Evolutionary conservation across 176 grass and related monocot species (phyloP).

Genomic region (Poa pratensis): DNA sequence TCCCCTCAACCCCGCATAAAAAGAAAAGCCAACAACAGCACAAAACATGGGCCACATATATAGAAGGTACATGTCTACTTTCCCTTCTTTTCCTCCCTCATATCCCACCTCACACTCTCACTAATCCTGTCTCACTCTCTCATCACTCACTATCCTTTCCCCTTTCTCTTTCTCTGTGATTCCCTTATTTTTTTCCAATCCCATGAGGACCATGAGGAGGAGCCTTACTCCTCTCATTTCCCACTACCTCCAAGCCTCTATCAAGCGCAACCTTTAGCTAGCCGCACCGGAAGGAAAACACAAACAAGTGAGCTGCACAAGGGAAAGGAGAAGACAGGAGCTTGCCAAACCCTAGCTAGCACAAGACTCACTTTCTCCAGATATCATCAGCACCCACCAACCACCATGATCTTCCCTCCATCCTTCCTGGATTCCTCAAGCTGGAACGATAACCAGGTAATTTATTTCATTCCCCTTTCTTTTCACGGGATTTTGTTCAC

Average conservation of each 20-base stretch:
- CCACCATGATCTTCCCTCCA: conserved; percentile 79
- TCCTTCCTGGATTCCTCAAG: conserved; percentile 79
- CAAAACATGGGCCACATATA: conserved; percentile 43
- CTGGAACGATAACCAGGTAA: conserved; percentile 87
- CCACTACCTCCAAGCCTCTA: conserved; percentile 67
- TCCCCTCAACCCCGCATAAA: background rate
- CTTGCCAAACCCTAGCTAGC: conserved; percentile 44
- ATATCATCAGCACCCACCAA: conserved; percentile 31
- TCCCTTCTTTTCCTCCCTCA: conserved; percentile 25
- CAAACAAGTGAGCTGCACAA: conserved; percentile 20
- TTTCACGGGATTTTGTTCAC: conserved; percentile 58
- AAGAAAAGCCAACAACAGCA: conserved; percentile 28
- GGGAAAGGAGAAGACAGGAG: conserved; percentile 5
- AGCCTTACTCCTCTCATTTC: conserved; percentile 31
- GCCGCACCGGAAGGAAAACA: conserved; percentile 37
- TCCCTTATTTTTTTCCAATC: conserved; percentile 27
- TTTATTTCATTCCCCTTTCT: conserved; percentile 47
- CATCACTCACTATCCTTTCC: conserved; percentile 26
- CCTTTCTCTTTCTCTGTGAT: conserved; percentile 42
- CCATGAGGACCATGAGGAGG: conserved; percentile 40
- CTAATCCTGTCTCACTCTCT: conserved; percentile 49
- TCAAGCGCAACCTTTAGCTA: conserved; percentile 46
- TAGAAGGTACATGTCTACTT: conserved; percentile 42
- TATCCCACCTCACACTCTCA: conserved; percentile 44
- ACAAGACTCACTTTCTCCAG: conserved; percentile 30